Percentiles rank a stretch among this genome's conserved stretches.
Evolutionary conservation across 306 rosid genomes (phyloP).

Genomic region (Dalbergia cochinchinensis): DNA sequence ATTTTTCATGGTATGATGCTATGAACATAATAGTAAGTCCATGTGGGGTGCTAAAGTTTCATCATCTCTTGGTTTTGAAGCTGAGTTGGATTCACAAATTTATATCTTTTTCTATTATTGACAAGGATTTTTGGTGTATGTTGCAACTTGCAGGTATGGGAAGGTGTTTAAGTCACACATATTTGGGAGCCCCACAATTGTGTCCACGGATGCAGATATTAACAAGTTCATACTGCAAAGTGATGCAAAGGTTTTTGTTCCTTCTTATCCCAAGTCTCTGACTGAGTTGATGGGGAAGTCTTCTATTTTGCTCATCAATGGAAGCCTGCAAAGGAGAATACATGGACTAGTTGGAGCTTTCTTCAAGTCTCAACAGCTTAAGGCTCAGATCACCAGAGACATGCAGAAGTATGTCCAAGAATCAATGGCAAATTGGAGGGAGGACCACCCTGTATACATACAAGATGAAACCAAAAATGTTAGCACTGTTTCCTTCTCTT

Average conservation of each 20-base stretch:
- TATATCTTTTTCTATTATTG: not conserved
- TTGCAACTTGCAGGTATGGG: constrained; percentile 71
- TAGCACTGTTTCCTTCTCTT: constrained; percentile 46
- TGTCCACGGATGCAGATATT: constrained; percentile 94
- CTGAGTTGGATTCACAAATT: no score
- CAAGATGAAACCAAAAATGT: constrained; percentile 94
- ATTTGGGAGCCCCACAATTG: constrained; percentile 91
- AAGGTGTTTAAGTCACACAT: constrained; percentile 97
- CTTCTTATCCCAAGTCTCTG: constrained; percentile 91
- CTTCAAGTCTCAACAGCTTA: constrained; percentile 89
- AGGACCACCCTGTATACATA: constrained; percentile 67
- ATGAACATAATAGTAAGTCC: not conserved
- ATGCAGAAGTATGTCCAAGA: constrained; percentile 76
- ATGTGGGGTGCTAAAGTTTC: constrained; percentile 12
- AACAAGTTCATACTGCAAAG: constrained; percentile 86
- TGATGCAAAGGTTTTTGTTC: constrained; percentile 90
- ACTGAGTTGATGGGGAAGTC: constrained; percentile 93
- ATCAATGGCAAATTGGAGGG: constrained; percentile 81
- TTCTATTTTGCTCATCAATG: constrained; percentile 91
- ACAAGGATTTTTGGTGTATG: not conserved
- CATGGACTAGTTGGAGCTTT: constrained; percentile 96
- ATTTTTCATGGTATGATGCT: not conserved
- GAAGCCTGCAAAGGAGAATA: constrained; percentile 91
- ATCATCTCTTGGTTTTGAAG: constrained; percentile 2
- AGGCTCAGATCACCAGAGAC: constrained; percentile 85